Conservation (phyloP, 2,329 filamentous ascomycete genomes). For the Ceratocystiopsis minuta region DNA sequence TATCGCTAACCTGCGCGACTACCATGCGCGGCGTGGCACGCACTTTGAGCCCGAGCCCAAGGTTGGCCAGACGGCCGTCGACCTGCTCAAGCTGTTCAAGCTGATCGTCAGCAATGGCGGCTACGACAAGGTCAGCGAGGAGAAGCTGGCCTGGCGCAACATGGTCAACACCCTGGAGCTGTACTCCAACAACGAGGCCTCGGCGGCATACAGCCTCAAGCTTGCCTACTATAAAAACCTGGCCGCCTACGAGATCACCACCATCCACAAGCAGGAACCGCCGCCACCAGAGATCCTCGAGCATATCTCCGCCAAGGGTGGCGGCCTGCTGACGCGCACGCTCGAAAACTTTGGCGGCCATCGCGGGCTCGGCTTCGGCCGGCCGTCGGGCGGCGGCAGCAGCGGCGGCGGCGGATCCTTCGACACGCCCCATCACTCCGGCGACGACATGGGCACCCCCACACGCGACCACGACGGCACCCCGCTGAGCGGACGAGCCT, state of each 20-base stretch:
- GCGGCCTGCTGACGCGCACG: slow-evolving; percentile 59
- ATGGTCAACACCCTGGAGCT: slow-evolving; percentile 62
- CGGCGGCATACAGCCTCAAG: slow-evolving; percentile 75
- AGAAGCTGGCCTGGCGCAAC: slow-evolving; percentile 73
- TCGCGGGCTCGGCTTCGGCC: background rate
- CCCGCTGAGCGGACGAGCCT: slow-evolving; percentile 36
- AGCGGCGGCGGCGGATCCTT: slow-evolving; percentile 14
- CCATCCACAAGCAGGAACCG: slow-evolving; percentile 59
- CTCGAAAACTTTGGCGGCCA: slow-evolving; percentile 47
- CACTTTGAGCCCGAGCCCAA: slow-evolving; percentile 65
- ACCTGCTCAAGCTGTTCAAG: slow-evolving; percentile 63
- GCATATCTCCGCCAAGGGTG: slow-evolving; percentile 71
- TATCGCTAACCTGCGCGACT: slow-evolving; percentile 51
- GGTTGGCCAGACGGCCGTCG: slow-evolving; percentile 57
- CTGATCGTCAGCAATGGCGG: slow-evolving; percentile 60
- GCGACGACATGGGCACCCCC: slow-evolving; percentile 38
- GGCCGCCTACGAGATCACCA: slow-evolving; percentile 70
- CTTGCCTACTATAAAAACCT: slow-evolving; percentile 81
- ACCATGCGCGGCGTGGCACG: slow-evolving; percentile 65
- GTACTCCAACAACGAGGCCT: slow-evolving; percentile 55
- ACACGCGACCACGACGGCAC: slow-evolving; percentile 24
- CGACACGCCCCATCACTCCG: slow-evolving; percentile 14
- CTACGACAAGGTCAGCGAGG: slow-evolving; percentile 67
- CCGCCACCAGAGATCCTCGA: slow-evolving; percentile 80
- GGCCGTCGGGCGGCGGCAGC: slow-evolving; percentile 23